Conservation (phyloP, 306 rosid genomes). For the Vigna hirtella region DNA sequence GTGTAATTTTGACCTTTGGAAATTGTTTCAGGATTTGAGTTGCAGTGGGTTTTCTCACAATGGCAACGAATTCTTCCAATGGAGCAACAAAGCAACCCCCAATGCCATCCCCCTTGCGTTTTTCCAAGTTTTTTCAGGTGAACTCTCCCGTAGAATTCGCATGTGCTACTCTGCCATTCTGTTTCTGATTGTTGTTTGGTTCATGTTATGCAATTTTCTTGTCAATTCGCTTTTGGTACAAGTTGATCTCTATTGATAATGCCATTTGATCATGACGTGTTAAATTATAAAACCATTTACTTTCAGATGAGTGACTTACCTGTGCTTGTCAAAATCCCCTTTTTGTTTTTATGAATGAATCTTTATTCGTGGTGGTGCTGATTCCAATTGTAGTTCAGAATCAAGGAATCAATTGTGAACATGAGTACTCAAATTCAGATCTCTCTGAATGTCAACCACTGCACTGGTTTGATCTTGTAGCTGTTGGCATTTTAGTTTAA, state of each 20-base stretch:
- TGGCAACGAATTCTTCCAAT: conserved; percentile 72
- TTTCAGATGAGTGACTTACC: conserved; percentile 5
- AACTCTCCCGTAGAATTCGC: background rate
- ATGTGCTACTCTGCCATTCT: conserved; percentile 16
- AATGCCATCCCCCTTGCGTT: conserved; percentile 85
- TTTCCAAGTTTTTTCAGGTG: conserved; percentile 93
- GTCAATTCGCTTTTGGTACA: background rate
- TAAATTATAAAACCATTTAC: background rate
- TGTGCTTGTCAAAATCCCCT: background rate
- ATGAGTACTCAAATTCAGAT: conserved; percentile 4
- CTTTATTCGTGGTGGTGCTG: too few relatives aligned
- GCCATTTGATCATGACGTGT: background rate
- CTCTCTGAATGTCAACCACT: too few relatives aligned
- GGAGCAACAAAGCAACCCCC: conserved; percentile 87
- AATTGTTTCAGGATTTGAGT: conserved; percentile 46
- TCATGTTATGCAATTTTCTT: background rate
- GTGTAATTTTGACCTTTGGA: conserved; percentile 39
- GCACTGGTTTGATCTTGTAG: background rate
- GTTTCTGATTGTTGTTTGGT: background rate
- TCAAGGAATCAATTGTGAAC: conserved; percentile 9
- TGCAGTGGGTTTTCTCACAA: conserved; percentile 38
- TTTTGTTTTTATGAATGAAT: background rate
- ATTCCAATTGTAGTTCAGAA: background rate
- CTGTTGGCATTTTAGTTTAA: background rate
- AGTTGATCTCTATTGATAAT: background rate